phyloP scores from a whole-genome alignment of 2,329 filamentous ascomycete species.

The Elsinoe necatrix region DNA sequence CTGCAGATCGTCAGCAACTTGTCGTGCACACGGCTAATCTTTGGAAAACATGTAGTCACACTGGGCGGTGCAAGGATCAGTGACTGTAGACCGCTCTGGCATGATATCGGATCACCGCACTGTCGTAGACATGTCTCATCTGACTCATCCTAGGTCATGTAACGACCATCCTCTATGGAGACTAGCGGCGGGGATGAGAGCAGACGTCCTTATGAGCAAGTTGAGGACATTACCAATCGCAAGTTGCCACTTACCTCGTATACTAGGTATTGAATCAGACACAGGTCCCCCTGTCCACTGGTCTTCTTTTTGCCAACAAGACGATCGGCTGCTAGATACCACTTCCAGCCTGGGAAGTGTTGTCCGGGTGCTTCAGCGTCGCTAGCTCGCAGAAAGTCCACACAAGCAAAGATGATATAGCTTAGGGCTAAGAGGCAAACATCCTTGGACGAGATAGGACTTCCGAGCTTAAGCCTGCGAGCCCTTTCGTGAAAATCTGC shows the following conservation, averaged over 20 bases:
- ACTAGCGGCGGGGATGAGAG: too few relatives aligned
- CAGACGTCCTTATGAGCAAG: neutral
- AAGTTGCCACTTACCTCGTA: neutral
- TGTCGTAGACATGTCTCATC: neutral
- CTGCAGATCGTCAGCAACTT: neutral
- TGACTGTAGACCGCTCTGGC: neutral
- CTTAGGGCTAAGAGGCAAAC: neutral
- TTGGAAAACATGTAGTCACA: neutral
- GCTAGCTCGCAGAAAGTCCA: neutral
- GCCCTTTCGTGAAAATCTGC: neutral
- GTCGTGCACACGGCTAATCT: neutral
- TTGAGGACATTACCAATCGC: neutral
- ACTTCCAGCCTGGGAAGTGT: constrained; percentile 5
- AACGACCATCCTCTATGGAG: too few relatives aligned
- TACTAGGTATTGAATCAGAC: constrained; percentile 8
- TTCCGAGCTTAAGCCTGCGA: neutral
- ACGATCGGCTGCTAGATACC: neutral
- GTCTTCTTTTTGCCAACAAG: neutral
- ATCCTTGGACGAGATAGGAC: neutral
- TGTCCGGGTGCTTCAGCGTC: neutral
- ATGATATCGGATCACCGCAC: neutral
- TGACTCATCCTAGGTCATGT: neutral
- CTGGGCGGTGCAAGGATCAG: neutral
- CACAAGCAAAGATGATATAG: neutral
- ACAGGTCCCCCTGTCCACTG: neutral